Conservation (phyloP, 208 protist species). For the Novymonas esmeraldas region DNA sequence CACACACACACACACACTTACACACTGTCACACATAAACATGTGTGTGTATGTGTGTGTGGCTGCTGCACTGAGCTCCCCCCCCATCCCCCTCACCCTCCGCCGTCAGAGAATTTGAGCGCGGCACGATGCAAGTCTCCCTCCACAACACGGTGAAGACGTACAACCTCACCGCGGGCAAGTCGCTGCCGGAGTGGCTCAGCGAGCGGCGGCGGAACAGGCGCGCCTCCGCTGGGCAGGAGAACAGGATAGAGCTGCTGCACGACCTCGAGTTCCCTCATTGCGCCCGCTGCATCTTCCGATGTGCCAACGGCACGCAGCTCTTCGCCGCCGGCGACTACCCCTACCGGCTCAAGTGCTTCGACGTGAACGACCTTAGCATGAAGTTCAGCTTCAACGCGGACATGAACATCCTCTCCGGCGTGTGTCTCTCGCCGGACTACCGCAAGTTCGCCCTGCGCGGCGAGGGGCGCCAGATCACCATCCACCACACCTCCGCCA, state of each 20-base stretch:
- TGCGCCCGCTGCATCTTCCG: slow-evolving; percentile 81
- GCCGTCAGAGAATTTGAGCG: background rate
- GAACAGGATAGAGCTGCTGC: slow-evolving; percentile 84
- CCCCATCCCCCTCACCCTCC: background rate
- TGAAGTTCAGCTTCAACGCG: slow-evolving; percentile 92
- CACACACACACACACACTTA: background rate
- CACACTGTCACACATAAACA: background rate
- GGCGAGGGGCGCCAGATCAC: slow-evolving; percentile 82
- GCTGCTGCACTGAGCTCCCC: background rate
- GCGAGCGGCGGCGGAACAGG: slow-evolving; percentile 74
- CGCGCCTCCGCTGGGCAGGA: slow-evolving; percentile 47
- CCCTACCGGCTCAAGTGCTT: slow-evolving; percentile 90
- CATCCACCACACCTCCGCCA: slow-evolving; percentile 81
- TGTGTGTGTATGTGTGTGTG: background rate
- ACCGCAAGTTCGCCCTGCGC: slow-evolving; percentile 88
- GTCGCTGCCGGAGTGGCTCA: slow-evolving; percentile 87
- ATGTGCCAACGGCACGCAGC: slow-evolving; percentile 78
- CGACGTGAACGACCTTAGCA: slow-evolving; percentile 89
- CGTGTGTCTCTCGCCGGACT: slow-evolving; percentile 86
- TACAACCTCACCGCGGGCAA: slow-evolving; percentile 91
- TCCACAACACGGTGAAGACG: slow-evolving; percentile 87
- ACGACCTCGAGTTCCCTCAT: slow-evolving; percentile 91
- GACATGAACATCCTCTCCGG: slow-evolving; percentile 87
- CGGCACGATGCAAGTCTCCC: slow-evolving; percentile 74
- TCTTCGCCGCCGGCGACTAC: slow-evolving; percentile 90